Base-by-base conservation (phyloP, 805 yeast genomes). In the Yarrowia sp. region DNA sequence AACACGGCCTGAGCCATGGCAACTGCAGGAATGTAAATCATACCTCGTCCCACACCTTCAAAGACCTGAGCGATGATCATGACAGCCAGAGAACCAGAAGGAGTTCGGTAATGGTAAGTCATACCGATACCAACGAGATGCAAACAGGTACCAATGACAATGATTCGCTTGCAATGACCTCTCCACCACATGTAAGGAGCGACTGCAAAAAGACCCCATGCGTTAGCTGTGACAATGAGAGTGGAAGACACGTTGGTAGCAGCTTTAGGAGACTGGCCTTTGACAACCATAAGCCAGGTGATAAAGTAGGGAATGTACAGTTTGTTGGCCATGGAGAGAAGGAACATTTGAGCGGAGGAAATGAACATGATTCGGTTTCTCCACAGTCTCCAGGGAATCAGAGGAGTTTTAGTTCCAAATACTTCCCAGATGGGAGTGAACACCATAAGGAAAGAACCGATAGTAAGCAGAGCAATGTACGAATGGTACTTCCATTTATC, bases 101-200 rank as follows among this genome's bases (percentile, higher is more conserved):
- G 61, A 10, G 61, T 55, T 55, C 61, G 35, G 61, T 55, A 55
- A 28, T 41, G 61, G 47, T 55, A 55, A 8, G 61, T 55, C 61
- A 55, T 55, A 4, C 61, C 61, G 38, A 31, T 31, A 31, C 61
- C 61, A 2, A 55, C 61, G 8, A 55, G 47, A 55, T 55, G 61
- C 22, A 55, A 38, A 55, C 61, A 55, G 36, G 47, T 39, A 15
- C 61, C 61, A 28, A 55, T 55, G 31, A 55, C 61, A 15, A 55
- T 55, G 28, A 55, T 13, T 15, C 61, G 41, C 39, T 55, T 55
- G 47, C 61, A 55, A 22, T 55, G 61, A 11, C 61, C 61, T 55
- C 47, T 55, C 61, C 61, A 55, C 61, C 61, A 55, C 47, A 55
- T 55, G 61, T 55, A 55, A 11, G 61, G 61, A 31, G 61, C 61